Base-by-base conservation (phyloP, 805 yeast genomes). In the Yarrowia sp. region DNA sequence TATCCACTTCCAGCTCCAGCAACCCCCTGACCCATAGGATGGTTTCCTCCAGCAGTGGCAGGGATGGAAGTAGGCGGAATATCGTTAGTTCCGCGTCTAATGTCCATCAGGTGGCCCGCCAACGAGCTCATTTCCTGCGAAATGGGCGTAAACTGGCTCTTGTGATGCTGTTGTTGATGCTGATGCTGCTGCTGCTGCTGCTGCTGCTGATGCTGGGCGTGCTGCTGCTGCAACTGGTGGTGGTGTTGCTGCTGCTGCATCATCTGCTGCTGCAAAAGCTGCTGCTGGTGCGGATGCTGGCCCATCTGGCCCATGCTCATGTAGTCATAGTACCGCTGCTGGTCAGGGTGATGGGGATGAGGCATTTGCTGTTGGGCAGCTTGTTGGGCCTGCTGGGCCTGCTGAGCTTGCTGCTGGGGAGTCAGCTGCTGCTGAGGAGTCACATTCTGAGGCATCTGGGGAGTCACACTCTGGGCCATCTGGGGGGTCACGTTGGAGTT, bases 1-100 rank as follows among this genome's bases (percentile, higher is more conserved):
- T 70, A 70, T 26, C 61, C 70, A 46, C 66, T 66, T 2, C 70
- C 71, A 7, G 70, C 68, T 19, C 45, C 69, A 19, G 55, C 70
- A 38, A 67, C 52, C 5, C 65, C 68, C 46, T 22, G 52, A 10
- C 45, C 67, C 46, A 52, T 69, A 7, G 48, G 63, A 26, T 26
- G 32, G 53, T 32, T 38, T 8, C 38, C 43, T 43, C 52, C 65
- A 2, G 65, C 48, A 8, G 65, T 43, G 3, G 50, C 52, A 19
- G 65, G 52, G 3, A 43, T 32, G 26, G 46, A 35, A 11, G 56
- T 26, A 42, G 65, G 41, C 42, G 59, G 32, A 53, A 69, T 53
- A 22, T 63, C 50, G 56, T 70, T 46, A 52, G 70, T 32, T n/a
- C 64, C 64, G 1, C 64, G n/a, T 3, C 65, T 52, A 14, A 59